Conservation (phyloP, 1,139 yeast genomes). For the Yamadazyma dushanensis region DNA sequence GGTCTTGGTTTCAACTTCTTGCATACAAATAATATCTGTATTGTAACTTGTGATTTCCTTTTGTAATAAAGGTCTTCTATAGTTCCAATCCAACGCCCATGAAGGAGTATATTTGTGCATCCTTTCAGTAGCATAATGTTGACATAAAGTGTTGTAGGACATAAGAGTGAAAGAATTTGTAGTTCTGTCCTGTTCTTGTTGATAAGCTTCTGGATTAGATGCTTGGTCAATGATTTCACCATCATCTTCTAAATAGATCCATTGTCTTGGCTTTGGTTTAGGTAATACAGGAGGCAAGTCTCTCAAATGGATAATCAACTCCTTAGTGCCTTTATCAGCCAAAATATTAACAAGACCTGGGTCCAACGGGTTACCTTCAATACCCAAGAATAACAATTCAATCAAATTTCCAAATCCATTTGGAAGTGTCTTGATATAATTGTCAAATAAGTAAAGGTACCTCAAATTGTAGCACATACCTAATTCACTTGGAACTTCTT, state of each 20-base stretch:
- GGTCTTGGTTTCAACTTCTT: constrained; percentile 89
- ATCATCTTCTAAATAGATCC: constrained; percentile 78
- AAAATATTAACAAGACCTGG: constrained; percentile 62
- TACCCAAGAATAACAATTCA: constrained; percentile 82
- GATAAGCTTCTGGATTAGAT: constrained; percentile 32
- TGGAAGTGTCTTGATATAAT: constrained; percentile 74
- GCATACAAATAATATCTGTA: constrained; percentile 84
- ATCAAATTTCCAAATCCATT: constrained; percentile 82
- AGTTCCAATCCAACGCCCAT: constrained; percentile 97
- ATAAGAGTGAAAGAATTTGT: constrained; percentile 65
- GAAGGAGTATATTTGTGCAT: constrained; percentile 94
- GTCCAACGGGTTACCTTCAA: constrained; percentile 90
- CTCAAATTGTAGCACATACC: constrained; percentile 81
- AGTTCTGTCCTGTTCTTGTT: constrained; percentile 23
- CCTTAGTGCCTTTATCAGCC: constrained; percentile 83
- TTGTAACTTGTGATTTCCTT: constrained; percentile 66
- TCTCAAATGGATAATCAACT: constrained; percentile 74
- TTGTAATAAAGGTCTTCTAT: constrained; percentile 72
- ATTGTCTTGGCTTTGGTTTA: constrained; percentile 73
- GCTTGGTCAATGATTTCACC: constrained; percentile 58
- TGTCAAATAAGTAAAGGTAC: constrained; percentile 85
- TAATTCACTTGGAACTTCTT: constrained; percentile 73
- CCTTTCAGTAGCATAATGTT: constrained; percentile 89
- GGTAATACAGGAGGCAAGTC: constrained; percentile 73
- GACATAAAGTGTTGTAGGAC: constrained; percentile 91